Base-by-base conservation (phyloP, 2,329 filamentous ascomycete species). In the Neopestalotiopsis sp. region DNA sequence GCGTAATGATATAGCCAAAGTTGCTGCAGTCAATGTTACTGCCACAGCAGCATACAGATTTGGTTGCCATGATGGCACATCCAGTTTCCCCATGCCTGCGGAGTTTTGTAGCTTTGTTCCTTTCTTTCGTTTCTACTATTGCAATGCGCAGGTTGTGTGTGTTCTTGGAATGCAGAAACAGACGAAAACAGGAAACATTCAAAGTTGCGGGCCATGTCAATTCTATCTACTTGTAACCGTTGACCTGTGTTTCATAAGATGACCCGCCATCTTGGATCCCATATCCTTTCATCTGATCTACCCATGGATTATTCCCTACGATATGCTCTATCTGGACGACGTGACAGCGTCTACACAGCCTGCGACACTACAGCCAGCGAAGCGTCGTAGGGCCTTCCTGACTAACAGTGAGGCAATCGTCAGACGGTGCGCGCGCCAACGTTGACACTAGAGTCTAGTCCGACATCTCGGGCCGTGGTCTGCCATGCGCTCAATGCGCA, bases 31-130 rank as follows among this genome's bases (percentile, higher is more conserved):
- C 32, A 67, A 14, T 24, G 65, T 67, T 45, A 67, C 28, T n/a
- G 53, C 13, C 17, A 67, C 57, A 20, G 56, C 65, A 20, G 38
- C 65, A 34, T 34, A 67, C 17, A 67, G 7, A 61, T 67, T 38
- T 12, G 53, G 65, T 49, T 67, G 65, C 57, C 30, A 32, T 5
- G 53, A 42, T 30, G 30, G 5, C 34, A 67, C 53, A 45, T 20
- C 59, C 13, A 38, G 32, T 28, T 66, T 38, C 64, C n/a, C 45
- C 45, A 20, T 53, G 45, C 45, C 17, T 53, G 45, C 45, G n/a
- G 9, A 17, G 45, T 20, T n/a, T 6, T 53, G 45, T 20, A n/a
- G 17, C 5, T 53, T n/a, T 53, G 17, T 53, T 3, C 17, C 20
- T 20, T 7, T n/a, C 45, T 28, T 28, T 28, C 24, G 24, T 28